Evolutionary conservation across 805 yeast genomes (phyloP), one percentile per base, ranked within the genome.

Genomic region (Isabelozyma pseudorhagii): DNA sequence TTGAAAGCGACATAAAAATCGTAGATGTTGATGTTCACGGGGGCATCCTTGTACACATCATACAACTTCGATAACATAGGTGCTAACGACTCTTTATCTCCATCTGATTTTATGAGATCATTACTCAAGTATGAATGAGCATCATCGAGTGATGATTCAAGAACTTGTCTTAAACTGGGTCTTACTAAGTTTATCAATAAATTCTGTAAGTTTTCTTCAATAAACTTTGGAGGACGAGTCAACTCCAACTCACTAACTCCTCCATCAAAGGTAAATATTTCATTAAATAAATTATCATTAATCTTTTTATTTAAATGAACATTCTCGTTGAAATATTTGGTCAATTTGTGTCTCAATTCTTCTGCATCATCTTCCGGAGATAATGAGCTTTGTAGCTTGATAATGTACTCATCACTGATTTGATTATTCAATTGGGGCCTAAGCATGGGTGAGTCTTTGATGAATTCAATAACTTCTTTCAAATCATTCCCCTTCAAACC

Each of bases 1-100:
- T 74, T 80, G 66, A 87, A 87, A 0, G 88, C 84, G 21, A 70
- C 63, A 58, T 75, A 87, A 55, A 83, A 83, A 56, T 87, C 96
- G 66, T 74, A 84, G 47, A 85, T 75, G 59, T 87, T 87, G 52
- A 87, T 77, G 29, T 76, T 69, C 3, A 83, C 74, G 21, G 88
- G 87, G 0, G 97, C 92, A 57, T 91, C 97, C 51, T 94, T 80
- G 62, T 85, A 86, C 13, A 89, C 72, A 44, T 81, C 78, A 67
- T 81, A 91, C 47, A 91, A 62, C 45, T 78, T 80, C 29, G 80
- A 70, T 6, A 83, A 59, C 3, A 81, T 68, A 1, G 91, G 91
- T 17, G 42, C 41, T 21, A 50, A 42, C 10, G 25, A 11, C 10
- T 40, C 28, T n/a, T 42, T 31, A 9, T 27, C n/a, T 10, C 29